Evolutionary conservation across 768 basidiomycete species (phyloP).

Genomic region (Tricholoma hemisulphureum): DNA sequence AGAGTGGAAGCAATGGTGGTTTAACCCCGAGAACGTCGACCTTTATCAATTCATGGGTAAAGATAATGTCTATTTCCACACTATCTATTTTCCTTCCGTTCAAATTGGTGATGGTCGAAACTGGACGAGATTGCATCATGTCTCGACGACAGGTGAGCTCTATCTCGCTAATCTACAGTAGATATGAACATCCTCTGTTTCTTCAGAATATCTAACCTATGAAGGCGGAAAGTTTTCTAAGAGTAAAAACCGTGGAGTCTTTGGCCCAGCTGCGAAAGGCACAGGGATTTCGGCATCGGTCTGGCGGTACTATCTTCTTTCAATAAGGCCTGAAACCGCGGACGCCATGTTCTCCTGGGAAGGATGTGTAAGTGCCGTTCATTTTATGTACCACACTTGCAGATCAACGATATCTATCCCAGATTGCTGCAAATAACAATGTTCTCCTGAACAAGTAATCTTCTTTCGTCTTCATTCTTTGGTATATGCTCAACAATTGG

Average conservation of each 20-base stretch:
- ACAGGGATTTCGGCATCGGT: conserved; percentile 93
- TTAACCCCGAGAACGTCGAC: conserved; percentile 82
- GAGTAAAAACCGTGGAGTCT: conserved; percentile 93
- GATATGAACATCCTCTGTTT: background rate
- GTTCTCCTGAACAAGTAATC: conserved; percentile 86
- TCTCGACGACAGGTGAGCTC: conserved; percentile 86
- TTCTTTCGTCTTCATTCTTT: background rate
- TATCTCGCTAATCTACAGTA: background rate
- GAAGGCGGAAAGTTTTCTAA: conserved; percentile 99
- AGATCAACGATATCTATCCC: conserved; percentile 7
- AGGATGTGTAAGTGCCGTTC: conserved; percentile 65
- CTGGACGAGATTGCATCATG: conserved; percentile 93
- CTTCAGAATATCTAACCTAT: conserved; percentile 91
- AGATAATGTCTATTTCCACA: conserved; percentile 99
- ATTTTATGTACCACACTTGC: background rate
- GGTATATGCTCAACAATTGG: background rate
- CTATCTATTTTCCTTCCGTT: conserved; percentile 90
- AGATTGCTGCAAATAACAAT: conserved; percentile 92
- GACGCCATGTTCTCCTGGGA: conserved; percentile 98
- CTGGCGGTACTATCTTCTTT: conserved; percentile 95
- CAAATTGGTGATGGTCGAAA: conserved; percentile 84
- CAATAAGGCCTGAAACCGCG: conserved; percentile 87
- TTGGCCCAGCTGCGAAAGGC: conserved; percentile 90
- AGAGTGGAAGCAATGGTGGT: conserved; percentile 98
- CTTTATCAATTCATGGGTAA: conserved; percentile 99